Base-by-base conservation (phyloP, 2,329 filamentous ascomycete genomes). In the Lachnellula hyalina region DNA sequence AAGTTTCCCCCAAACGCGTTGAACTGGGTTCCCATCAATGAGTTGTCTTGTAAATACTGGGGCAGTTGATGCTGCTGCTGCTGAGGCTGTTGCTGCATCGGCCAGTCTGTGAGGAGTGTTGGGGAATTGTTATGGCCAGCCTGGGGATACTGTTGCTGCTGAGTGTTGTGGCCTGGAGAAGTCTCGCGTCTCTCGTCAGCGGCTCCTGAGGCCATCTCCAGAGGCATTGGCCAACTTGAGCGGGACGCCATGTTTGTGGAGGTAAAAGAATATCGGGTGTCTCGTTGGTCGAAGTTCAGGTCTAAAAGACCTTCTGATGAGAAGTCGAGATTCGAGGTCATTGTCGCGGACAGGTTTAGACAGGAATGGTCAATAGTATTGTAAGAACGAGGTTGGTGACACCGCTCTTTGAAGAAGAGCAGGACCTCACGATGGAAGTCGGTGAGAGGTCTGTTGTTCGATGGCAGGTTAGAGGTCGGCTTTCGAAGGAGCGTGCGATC, bases 221-320 rank as follows among this genome's bases (percentile, higher is more conserved):
- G 51, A 53, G 65, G 66, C 60, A 69, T 59, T 47, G 68, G 66
- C 68, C 68, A 70, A 52, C 56, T 67, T 46, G 64, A 61, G 23
- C 68, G 66, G 65, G 69, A 64, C 62, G 66, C 66, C 67, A 71
- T 71, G 55, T 71, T 72, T 60, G 70, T 72, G 63, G 28, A 32
- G 28, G 70, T 74, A 74, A 75, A 71, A 75, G 78, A 75, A 67
- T 81, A 81, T 68, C 77, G 61, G 53, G 64, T 77, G 63, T 81
- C 76, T 72, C 78, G 76, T 66, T 77, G 77, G 69, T 85, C 79
- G 73, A 78, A 85, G 62, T 75, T 77, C 68, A 85, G 75, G 68
- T 85, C 82, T 68, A 85, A 69, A 68, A 85, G 77, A 69, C 76
- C 79, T 71, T 85, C 81, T 73, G 79, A 78, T 72, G 79, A 79